Evolutionary conservation across 1,284 basidiomycete genomes (phyloP).

Genomic region (Cutaneotrichosporon dermatis): DNA sequence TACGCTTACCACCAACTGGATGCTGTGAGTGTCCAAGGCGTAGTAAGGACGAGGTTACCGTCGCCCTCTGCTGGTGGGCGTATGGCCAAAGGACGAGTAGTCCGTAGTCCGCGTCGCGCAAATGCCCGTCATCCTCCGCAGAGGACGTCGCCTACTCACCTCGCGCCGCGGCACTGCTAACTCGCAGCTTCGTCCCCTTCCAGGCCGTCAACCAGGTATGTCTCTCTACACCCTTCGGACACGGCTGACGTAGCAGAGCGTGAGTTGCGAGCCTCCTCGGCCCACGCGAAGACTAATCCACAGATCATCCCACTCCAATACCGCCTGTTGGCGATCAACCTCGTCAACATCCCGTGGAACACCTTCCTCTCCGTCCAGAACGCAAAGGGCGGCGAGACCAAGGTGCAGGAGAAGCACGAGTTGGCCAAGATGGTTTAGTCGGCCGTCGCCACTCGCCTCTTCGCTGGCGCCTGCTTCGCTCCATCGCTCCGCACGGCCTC

Average conservation of each 20-base stretch:
- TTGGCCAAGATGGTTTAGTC: conserved; percentile 4
- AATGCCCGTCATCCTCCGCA: no score
- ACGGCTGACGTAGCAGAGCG: conserved; percentile 15
- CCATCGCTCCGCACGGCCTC: neutral
- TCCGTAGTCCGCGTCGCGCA: no score
- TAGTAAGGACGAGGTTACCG: no score
- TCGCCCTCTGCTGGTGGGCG: no score
- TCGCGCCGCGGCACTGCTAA: neutral
- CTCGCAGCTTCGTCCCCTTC: conserved; percentile 45
- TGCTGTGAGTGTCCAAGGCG: conserved; percentile 27
- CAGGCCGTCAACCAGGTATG: conserved; percentile 49
- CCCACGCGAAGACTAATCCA: neutral
- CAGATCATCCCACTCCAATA: conserved; percentile 50
- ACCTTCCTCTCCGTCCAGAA: conserved; percentile 48
- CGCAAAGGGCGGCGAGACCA: conserved; percentile 28
- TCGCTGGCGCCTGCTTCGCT: neutral
- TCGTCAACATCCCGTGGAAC: conserved; percentile 51
- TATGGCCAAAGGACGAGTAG: no score
- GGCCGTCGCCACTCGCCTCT: neutral
- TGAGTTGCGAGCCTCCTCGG: conserved; percentile 12
- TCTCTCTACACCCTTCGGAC: neutral
- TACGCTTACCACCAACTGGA: conserved; percentile 47
- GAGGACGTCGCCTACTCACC: no score
- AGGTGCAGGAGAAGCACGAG: conserved; percentile 1
- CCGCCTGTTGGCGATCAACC: conserved; percentile 49